phyloP scores from a whole-genome alignment of 306 rosid species.

The Elaeagnus macrophylla region DNA sequence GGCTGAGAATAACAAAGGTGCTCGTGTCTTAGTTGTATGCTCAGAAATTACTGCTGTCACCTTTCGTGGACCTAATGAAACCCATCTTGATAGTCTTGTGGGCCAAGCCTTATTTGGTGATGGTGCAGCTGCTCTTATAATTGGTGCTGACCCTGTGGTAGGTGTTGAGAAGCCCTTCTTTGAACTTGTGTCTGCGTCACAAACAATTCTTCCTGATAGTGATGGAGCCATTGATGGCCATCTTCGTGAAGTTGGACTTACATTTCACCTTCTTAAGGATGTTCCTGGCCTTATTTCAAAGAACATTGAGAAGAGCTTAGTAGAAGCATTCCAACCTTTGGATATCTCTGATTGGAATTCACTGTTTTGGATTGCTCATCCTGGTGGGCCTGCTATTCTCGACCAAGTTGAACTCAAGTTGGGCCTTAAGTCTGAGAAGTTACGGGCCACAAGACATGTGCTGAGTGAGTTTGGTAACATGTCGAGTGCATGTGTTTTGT shows the following conservation, averaged over 20 bases:
- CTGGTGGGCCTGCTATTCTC: constrained; percentile 45
- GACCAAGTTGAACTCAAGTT: constrained; percentile 38
- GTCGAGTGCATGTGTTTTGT: constrained; percentile 65
- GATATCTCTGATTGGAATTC: constrained; percentile 52
- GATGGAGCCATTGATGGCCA: constrained; percentile 57
- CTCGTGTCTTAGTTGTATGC: constrained; percentile 46
- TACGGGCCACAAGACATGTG: constrained; percentile 40
- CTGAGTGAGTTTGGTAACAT: constrained; percentile 56
- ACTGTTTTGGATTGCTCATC: constrained; percentile 52
- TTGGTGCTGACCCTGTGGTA: constrained; percentile 47
- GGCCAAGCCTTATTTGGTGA: constrained; percentile 49
- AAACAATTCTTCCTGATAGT: constrained; percentile 52
- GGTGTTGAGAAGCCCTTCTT: constrained; percentile 44
- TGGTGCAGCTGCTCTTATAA: constrained; percentile 41
- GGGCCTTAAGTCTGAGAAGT: constrained; percentile 37
- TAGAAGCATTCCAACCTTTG: constrained; percentile 41
- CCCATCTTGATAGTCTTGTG: constrained; percentile 43
- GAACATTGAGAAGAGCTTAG: constrained; percentile 35
- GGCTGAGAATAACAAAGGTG: constrained; percentile 47
- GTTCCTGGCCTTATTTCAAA: constrained; percentile 44
- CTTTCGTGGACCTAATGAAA: constrained; percentile 38
- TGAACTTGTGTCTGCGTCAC: constrained; percentile 48
- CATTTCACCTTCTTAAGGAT: constrained; percentile 45
- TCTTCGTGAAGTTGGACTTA: constrained; percentile 54
- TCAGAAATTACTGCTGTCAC: constrained; percentile 41